A percentile compares a stretch with the other conserved stretches of the same genome.
Evolutionary conservation across 345 rosid species (phyloP).

Genomic region (Ceriops zippeliana): DNA sequence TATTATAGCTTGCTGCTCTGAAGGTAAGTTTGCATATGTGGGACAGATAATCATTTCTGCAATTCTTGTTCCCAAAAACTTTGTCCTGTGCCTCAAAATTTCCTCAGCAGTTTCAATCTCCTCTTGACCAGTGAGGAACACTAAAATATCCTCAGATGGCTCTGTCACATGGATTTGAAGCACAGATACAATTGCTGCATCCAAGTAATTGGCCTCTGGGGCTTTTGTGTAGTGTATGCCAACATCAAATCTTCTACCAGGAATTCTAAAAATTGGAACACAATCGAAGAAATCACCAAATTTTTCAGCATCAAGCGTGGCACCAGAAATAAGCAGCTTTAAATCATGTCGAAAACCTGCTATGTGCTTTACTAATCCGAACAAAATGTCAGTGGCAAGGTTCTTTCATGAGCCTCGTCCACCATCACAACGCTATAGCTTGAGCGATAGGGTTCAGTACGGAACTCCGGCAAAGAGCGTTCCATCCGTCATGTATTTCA

Average conservation of each 20-base stretch:
- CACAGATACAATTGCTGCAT: constrained; percentile 74
- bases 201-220: constrained; percentile 80
- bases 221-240: constrained; percentile 76
- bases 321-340: constrained; percentile 88
- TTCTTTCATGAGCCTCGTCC: constrained; percentile 93
- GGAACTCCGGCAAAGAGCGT: constrained; percentile 68
- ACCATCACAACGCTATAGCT: constrained; percentile 78
- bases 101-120: constrained; percentile 93
- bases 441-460: constrained; percentile 73
- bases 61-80: constrained; percentile 88
- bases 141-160: constrained; percentile 71
- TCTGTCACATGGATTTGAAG: constrained; percentile 71
- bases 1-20: constrained; percentile 92
- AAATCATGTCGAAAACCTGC: constrained; percentile 78
- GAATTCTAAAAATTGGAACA: constrained; percentile 81
- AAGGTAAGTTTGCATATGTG: constrained; percentile 92
- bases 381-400: constrained; percentile 75
- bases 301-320: constrained; percentile 85
- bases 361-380: constrained; percentile 66
- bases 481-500: constrained; percentile 88
- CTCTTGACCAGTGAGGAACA: constrained; percentile 80
- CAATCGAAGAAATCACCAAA: constrained; percentile 75
- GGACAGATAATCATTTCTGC: constrained; percentile 94
- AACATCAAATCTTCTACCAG: constrained; percentile 82
- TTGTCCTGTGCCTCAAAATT: constrained; percentile 78